phyloP scores from a whole-genome alignment of 805 yeast species.

The Scheffersomyces coipomensis region DNA sequence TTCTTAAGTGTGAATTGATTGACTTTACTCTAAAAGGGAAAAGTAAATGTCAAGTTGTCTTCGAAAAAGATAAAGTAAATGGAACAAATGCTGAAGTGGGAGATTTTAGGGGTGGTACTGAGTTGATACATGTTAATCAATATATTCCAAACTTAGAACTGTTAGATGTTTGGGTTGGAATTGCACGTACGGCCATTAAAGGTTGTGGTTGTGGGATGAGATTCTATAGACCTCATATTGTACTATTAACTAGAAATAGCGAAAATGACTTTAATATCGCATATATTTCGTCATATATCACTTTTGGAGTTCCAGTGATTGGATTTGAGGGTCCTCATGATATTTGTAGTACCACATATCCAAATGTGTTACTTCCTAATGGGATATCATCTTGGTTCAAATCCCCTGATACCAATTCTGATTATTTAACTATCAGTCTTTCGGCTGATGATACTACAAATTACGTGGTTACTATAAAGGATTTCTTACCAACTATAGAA shows the following conservation, averaged over 20 bases:
- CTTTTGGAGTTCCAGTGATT: conserved; percentile 28
- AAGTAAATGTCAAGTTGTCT: conserved; percentile 4
- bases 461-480: conserved; percentile 26
- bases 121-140: conserved; percentile 23
- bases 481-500: background rate
- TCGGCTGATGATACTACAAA: conserved; percentile 37
- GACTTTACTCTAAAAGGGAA: conserved; percentile 7
- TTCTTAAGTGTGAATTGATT: conserved; percentile 23
- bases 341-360: conserved; percentile 22
- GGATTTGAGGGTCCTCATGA: conserved; percentile 23
- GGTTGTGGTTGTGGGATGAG: conserved; percentile 39
- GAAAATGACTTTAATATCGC: conserved; percentile 18
- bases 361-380: conserved; percentile 33
- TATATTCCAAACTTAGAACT: conserved; percentile 17
- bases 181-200: conserved; percentile 36
- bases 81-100: conserved; percentile 19
- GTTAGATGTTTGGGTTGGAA: conserved; percentile 38
- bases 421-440: conserved; percentile 28
- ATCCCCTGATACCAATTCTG: conserved; percentile 9
- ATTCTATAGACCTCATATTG: conserved; percentile 39
- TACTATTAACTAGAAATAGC: conserved; percentile 19
- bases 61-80: conserved; percentile 5
- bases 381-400: conserved; percentile 28
- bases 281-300: conserved; percentile 31
- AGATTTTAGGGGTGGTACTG: conserved; percentile 37